phyloP scores from a whole-genome alignment of 2,329 filamentous ascomycete species.

The Chaetoscypha palmicola region DNA sequence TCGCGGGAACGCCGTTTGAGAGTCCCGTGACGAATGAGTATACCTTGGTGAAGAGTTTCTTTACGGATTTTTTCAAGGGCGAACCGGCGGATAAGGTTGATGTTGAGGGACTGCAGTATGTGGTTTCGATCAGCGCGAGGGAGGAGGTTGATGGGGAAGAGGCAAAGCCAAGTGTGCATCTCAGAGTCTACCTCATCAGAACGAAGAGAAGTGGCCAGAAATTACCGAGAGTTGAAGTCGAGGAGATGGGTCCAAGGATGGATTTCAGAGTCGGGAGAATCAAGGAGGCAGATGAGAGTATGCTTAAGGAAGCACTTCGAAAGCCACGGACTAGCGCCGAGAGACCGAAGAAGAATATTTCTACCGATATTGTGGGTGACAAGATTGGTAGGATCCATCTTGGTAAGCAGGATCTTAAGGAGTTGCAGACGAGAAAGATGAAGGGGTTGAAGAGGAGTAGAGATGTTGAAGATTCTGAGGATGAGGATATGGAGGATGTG shows the following conservation, averaged over 20 bases:
- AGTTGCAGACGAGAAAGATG: constrained; percentile 96
- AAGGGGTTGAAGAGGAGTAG: constrained; percentile 89
- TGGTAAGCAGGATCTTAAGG: constrained; percentile 78
- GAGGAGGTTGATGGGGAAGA: constrained; percentile 45
- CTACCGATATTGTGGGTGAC: constrained; percentile 85
- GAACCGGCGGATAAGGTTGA: constrained; percentile 74
- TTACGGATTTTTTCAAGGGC: constrained; percentile 87
- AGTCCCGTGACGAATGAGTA: constrained; percentile 72
- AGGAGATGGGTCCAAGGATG: constrained; percentile 91
- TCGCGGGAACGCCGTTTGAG: constrained; percentile 83
- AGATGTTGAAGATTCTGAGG: constrained; percentile 48
- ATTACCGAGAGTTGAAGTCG: constrained; percentile 83
- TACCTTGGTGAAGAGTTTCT: constrained; percentile 77
- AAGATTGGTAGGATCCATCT: constrained; percentile 92
- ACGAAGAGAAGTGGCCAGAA: constrained; percentile 84
- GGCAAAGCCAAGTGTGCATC: constrained; percentile 49
- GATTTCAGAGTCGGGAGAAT: constrained; percentile 82
- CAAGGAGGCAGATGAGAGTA: constrained; percentile 67
- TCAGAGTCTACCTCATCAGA: constrained; percentile 78
- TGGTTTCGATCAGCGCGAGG: constrained; percentile 73
- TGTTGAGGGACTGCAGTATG: constrained; percentile 89
- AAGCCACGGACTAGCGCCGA: constrained; percentile 70
- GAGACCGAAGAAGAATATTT: constrained; percentile 92
- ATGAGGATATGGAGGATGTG: constrained; percentile 43
- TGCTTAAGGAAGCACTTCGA: constrained; percentile 87